phyloP scores from a whole-genome alignment of 495 filamentous ascomycete genomes.

The Aspergillus ellipticus region DNA sequence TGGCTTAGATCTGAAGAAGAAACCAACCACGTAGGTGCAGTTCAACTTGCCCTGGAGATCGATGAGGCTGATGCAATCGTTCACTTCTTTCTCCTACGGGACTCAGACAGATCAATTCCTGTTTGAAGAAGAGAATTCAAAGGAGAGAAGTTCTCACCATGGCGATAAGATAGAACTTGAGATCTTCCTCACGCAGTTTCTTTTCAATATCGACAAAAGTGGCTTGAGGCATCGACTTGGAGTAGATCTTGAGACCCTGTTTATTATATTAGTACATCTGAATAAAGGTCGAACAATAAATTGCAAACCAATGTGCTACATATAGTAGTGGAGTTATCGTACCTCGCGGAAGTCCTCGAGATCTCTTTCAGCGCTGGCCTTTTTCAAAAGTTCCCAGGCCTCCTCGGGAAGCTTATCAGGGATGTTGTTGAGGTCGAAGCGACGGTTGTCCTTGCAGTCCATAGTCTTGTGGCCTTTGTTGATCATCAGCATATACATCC shows the following conservation, averaged over 20 bases:
- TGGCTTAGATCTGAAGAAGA: conserved; percentile 61
- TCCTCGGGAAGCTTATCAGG: conserved; percentile 56
- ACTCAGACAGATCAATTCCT: conserved; percentile 1
- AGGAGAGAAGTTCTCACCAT: conserved; percentile 35
- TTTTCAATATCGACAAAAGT: conserved; percentile 71
- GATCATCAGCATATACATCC: neutral
- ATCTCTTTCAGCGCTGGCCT: conserved; percentile 61
- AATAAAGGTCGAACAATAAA: neutral
- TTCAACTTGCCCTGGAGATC: conserved; percentile 78
- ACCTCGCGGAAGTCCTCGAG: conserved; percentile 72
- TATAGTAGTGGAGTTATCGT: conserved; percentile 5
- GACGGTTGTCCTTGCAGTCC: conserved; percentile 67
- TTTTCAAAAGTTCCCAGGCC: conserved; percentile 66
- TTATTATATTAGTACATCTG: conserved; percentile 16
- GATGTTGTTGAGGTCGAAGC: conserved; percentile 60
- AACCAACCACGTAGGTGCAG: conserved; percentile 70
- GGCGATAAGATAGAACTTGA: conserved; percentile 71
- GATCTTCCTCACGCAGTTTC: conserved; percentile 61
- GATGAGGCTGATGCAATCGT: conserved; percentile 66
- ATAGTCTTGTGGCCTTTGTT: conserved; percentile 57
- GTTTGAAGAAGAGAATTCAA: neutral
- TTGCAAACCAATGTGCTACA: neutral
- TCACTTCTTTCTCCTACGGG: conserved; percentile 51
- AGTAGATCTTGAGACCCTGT: conserved; percentile 65
- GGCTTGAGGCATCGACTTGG: conserved; percentile 63